Conservation (phyloP, 768 basidiomycete genomes). For the Crassisporium funariophilum region DNA sequence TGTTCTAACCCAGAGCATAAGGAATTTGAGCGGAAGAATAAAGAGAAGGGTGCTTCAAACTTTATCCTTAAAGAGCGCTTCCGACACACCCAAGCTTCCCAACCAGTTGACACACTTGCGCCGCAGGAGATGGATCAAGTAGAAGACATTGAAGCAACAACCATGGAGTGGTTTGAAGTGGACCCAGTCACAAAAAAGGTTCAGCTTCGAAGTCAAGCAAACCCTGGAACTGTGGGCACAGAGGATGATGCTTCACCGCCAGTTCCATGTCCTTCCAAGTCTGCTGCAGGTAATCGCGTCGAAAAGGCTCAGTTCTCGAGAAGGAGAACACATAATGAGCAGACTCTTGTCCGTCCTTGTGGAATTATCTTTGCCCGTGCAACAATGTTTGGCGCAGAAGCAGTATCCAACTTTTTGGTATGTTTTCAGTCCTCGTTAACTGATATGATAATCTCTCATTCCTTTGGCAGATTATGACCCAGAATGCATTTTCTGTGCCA, state of each 20-base stretch:
- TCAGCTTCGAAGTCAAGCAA: not conserved
- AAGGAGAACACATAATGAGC: constrained; percentile 23
- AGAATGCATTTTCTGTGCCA: constrained; percentile 11
- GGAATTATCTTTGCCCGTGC: constrained; percentile 17
- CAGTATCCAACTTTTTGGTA: constrained; percentile 16
- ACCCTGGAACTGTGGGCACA: not conserved
- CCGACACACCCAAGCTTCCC: constrained; percentile 5
- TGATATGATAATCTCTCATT: not conserved
- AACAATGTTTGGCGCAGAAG: constrained; percentile 23
- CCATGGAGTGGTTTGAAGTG: not conserved
- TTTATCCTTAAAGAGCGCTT: constrained; percentile 11
- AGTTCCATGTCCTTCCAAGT: constrained; percentile 4
- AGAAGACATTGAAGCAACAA: not conserved
- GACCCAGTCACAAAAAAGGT: not conserved
- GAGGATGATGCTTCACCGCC: not conserved
- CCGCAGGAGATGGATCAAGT: not conserved
- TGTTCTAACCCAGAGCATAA: constrained; percentile 7
- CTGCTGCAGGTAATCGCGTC: constrained; percentile 10
- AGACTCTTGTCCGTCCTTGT: constrained; percentile 18
- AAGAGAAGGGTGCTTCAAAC: constrained; percentile 1
- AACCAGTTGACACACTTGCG: not conserved
- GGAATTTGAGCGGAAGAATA: constrained; percentile 8
- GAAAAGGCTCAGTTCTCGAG: constrained; percentile 13
- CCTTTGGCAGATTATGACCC: constrained; percentile 13
- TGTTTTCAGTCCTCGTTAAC: not conserved